phyloP scores from a whole-genome alignment of 2,329 filamentous ascomycete species.

The Hypoxylon sp. region DNA sequence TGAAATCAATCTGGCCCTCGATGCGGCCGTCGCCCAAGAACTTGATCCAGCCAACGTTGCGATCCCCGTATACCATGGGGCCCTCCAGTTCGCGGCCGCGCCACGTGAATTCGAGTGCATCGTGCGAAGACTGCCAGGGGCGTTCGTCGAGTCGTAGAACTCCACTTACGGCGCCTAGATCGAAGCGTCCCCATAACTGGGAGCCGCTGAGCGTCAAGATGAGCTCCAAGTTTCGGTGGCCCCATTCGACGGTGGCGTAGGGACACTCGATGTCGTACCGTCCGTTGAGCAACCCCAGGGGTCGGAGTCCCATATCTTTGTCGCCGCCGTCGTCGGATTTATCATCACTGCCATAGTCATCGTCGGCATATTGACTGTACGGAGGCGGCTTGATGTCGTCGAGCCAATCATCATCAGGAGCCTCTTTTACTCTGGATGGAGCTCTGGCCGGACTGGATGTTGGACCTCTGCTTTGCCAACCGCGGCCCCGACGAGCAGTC shows the following conservation, averaged over 20 bases:
- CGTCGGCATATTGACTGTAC: constrained; percentile 38
- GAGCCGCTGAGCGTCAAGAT: constrained; percentile 58
- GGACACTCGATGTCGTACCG: constrained; percentile 58
- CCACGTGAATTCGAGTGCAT: constrained; percentile 55
- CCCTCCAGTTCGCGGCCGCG: constrained; percentile 56
- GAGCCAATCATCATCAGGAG: constrained; percentile 11
- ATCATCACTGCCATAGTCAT: neutral
- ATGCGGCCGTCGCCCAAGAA: constrained; percentile 59
- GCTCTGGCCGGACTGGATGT: constrained; percentile 32
- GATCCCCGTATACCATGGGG: constrained; percentile 49
- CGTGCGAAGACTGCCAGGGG: constrained; percentile 54
- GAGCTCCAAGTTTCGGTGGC: constrained; percentile 52
- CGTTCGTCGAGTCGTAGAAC: constrained; percentile 60
- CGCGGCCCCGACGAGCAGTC: constrained; percentile 51
- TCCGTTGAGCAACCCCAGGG: constrained; percentile 62
- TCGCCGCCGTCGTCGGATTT: constrained; percentile 3
- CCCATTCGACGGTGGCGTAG: constrained; percentile 51
- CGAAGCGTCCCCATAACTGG: constrained; percentile 64
- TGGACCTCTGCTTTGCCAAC: constrained; percentile 47
- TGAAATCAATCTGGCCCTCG: constrained; percentile 53
- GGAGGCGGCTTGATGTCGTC: constrained; percentile 43
- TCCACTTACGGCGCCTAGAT: constrained; percentile 60
- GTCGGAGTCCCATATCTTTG: constrained; percentile 31
- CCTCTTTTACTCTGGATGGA: neutral
- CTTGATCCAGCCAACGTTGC: constrained; percentile 53